These are phyloP conservation scores for Candida sp. DNA, from an alignment of 1,139 yeast species.

Conservation along the genomic window DNA sequence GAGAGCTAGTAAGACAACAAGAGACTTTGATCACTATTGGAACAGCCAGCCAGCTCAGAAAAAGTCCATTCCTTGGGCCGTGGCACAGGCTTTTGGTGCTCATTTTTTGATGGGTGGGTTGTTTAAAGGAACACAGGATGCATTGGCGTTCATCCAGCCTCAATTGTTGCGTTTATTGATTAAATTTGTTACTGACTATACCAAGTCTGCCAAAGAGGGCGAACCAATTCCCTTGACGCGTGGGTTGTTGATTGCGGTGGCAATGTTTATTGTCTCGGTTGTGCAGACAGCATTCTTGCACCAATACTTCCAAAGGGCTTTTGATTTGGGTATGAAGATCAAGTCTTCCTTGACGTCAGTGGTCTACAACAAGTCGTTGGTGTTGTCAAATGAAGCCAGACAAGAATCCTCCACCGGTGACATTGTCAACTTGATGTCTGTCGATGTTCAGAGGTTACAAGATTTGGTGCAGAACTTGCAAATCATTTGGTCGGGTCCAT, in stretches of 20 bases:
- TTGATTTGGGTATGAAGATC: conserved; percentile 90
- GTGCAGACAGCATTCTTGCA: conserved; percentile 86
- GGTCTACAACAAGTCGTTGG: conserved; percentile 80
- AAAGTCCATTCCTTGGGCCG: conserved; percentile 72
- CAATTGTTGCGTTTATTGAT: conserved; percentile 79
- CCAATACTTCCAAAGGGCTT: conserved; percentile 90
- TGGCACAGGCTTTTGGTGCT: conserved; percentile 71
- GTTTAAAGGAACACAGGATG: conserved; percentile 83
- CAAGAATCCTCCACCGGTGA: conserved; percentile 91
- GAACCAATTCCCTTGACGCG: conserved; percentile 64
- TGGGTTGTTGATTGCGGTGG: conserved; percentile 83
- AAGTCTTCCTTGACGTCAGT: conserved; percentile 81
- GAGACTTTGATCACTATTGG: conserved; percentile 67
- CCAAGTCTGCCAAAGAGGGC: conserved; percentile 38
- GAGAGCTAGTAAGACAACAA: conserved; percentile 54
- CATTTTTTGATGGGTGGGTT: conserved; percentile 72
- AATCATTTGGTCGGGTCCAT: conserved; percentile 96
- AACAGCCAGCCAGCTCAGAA: conserved; percentile 32
- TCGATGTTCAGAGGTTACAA: conserved; percentile 93
- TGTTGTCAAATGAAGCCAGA: conserved; percentile 84
- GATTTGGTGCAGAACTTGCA: conserved; percentile 89
- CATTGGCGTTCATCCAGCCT: conserved; percentile 87
- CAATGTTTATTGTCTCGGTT: conserved; percentile 85
- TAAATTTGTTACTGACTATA: conserved; percentile 80
- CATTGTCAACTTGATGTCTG: conserved; percentile 96